phyloP scores from a whole-genome alignment of 2,329 filamentous ascomycete genomes.

The Diaporthe longicolla region DNA sequence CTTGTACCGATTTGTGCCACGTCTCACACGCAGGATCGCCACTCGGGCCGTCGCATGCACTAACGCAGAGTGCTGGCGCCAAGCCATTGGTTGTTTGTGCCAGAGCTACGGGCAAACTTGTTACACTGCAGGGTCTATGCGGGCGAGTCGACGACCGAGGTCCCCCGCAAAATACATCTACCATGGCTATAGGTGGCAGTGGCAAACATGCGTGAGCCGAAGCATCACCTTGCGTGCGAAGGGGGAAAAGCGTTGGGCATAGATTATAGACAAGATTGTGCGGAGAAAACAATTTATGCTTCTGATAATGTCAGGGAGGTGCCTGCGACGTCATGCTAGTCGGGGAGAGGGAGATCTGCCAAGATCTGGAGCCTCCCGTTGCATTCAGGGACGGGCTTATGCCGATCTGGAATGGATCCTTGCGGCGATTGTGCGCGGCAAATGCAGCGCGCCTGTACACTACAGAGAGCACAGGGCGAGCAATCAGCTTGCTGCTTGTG shows the following conservation, averaged over 20 bases:
- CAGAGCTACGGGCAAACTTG: neutral
- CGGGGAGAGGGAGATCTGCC: slow-evolving; percentile 10
- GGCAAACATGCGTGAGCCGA: slow-evolving; percentile 23
- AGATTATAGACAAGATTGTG: neutral
- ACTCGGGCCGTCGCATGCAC: slow-evolving; percentile 22
- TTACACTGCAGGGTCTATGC: slow-evolving; percentile 2
- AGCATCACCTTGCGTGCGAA: slow-evolving; percentile 4
- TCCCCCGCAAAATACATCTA: neutral
- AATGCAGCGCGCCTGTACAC: slow-evolving; percentile 22
- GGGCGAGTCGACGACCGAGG: neutral
- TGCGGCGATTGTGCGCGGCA: slow-evolving; percentile 25
- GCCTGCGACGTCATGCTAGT: slow-evolving; percentile 7
- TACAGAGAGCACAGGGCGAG: neutral
- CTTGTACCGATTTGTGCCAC: slow-evolving; percentile 12
- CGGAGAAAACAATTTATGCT: slow-evolving; percentile 20
- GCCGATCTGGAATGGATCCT: slow-evolving; percentile 34
- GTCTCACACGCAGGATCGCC: slow-evolving; percentile 14
- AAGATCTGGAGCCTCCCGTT: slow-evolving; percentile 24
- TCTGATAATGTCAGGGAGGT: neutral
- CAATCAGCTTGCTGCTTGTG: slow-evolving; percentile 2
- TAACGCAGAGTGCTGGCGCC: slow-evolving; percentile 2
- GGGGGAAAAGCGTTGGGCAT: neutral
- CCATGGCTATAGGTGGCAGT: neutral
- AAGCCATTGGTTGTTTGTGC: slow-evolving; percentile 5
- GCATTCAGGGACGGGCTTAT: slow-evolving; percentile 2